Evolutionary conservation across 768 basidiomycete genomes (phyloP), one percentile per base, ranked within the genome.

Genomic region (Calocybe gangraenosa): DNA sequence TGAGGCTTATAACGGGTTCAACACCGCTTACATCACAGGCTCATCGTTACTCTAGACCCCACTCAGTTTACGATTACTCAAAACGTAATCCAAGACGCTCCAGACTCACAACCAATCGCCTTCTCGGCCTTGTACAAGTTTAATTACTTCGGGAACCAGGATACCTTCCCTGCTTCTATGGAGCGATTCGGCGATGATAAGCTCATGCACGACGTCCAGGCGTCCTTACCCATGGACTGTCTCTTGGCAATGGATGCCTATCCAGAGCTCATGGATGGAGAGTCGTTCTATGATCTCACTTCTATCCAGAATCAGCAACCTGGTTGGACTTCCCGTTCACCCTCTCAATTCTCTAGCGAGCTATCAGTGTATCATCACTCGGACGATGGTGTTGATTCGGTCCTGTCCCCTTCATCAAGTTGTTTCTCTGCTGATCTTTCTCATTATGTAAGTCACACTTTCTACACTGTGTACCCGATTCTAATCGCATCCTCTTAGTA

Each of bases 31-130:
- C 19, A 20, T 49, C 33, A 28, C 6, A 25, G 44, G 20, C 46
- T 55, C 50, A 47, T 48, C 32, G 13, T 38, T 14, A 23, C 36
- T 14, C 42, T 47, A 87, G 86, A 88, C 61, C 81, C 83, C 17
- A 78, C 82, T 3, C 62, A 73, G 44, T 87, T 76, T 60, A 78
- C 74, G 2, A 84, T 88, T 55, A 64, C 78, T 34, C 86, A 88
- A 57, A 77, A 82, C 40, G 79, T 88, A 37, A 54, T 67, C 20
- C 64, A 67, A 45, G 64, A 67, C 37, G 59, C 64, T 22, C 52
- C 58, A 17, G 42, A 57, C 3, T 39, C 60, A 17, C 50, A 57
- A 3, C 49, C 62, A 19, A 54, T 68, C 23, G 64, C 79, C 40
- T 83, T 81, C 61, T 78, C 77, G 10, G 79, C 80, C 7, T 68